Percentiles rank a stretch among this genome's conserved stretches.
Evolutionary conservation across 2,329 filamentous ascomycete genomes (phyloP).

Genomic region (Didymella pinodella): DNA sequence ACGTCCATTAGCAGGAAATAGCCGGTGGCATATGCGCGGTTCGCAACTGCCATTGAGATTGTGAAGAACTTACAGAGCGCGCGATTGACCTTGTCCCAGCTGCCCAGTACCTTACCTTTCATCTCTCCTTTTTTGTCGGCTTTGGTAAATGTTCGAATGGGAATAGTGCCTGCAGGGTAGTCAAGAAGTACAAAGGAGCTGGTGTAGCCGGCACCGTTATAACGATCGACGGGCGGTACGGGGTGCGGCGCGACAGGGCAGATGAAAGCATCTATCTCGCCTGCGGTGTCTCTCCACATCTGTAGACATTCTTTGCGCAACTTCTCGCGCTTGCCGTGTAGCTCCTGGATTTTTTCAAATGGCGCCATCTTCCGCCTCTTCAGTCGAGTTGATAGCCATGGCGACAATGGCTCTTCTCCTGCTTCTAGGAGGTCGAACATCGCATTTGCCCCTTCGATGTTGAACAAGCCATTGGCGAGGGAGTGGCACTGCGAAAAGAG

Average conservation of each 20-base stretch:
- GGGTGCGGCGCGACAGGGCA: slow-evolving; percentile 71
- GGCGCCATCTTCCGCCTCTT: slow-evolving; percentile 58
- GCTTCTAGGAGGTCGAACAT: slow-evolving; percentile 66
- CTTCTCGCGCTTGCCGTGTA: slow-evolving; percentile 62
- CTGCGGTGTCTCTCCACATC: slow-evolving; percentile 61
- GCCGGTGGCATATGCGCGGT: background rate
- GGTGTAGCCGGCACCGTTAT: slow-evolving; percentile 70
- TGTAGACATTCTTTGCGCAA: slow-evolving; percentile 64
- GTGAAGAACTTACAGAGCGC: slow-evolving; percentile 59
- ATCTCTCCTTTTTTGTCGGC: slow-evolving; percentile 62
- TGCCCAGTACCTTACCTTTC: slow-evolving; percentile 53
- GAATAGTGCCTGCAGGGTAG: slow-evolving; percentile 66
- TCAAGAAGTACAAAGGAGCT: slow-evolving; percentile 68
- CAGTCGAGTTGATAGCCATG: slow-evolving; percentile 65
- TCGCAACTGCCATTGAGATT: background rate
- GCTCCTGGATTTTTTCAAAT: slow-evolving; percentile 58
- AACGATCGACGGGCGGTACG: slow-evolving; percentile 67
- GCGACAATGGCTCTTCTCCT: slow-evolving; percentile 65
- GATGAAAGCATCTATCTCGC: slow-evolving; percentile 67
- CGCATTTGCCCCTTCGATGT: slow-evolving; percentile 62
- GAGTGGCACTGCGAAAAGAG: slow-evolving; percentile 64
- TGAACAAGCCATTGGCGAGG: slow-evolving; percentile 66
- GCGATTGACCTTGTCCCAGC: slow-evolving; percentile 68
- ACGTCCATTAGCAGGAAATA: slow-evolving; percentile 8
- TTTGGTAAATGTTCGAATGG: slow-evolving; percentile 60